Percentiles rank a stretch among this genome's conserved stretches.
Conservation (phyloP, 495 filamentous ascomycete species). For the Thozetella sp. region DNA sequence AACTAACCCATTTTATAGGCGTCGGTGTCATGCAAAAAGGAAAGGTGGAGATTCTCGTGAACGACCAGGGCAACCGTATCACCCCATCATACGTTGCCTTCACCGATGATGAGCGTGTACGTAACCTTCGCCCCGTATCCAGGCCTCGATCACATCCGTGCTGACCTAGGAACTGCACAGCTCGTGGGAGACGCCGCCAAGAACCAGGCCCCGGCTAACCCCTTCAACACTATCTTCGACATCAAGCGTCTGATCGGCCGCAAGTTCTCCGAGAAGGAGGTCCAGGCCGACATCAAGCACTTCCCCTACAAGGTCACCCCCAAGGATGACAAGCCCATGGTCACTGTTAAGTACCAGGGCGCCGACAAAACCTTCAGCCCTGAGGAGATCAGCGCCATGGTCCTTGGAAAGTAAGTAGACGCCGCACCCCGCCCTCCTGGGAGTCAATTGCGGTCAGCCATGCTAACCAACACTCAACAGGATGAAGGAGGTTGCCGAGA, state of each 20-base stretch:
- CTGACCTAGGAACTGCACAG: constrained; percentile 1
- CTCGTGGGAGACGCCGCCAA: constrained; percentile 98
- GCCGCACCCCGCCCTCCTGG: neutral
- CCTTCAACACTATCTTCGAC: constrained; percentile 85
- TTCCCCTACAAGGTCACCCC: constrained; percentile 87
- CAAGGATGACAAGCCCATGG: constrained; percentile 80
- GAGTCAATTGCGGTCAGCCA: too few relatives aligned
- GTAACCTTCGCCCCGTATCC: neutral
- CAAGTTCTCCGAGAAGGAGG: constrained; percentile 84
- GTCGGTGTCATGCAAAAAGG: constrained; percentile 99
- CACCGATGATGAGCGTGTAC: constrained; percentile 85
- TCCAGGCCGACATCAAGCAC: constrained; percentile 84
- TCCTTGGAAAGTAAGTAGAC: constrained; percentile 64
- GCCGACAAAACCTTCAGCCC: constrained; percentile 77
- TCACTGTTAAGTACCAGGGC: constrained; percentile 78
- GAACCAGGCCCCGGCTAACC: constrained; percentile 98
- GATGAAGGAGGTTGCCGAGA: constrained; percentile 97
- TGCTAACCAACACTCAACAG: constrained; percentile 14
- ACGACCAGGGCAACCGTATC: constrained; percentile 94
- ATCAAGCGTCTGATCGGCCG: constrained; percentile 93
- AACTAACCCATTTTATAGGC: constrained; percentile 33
- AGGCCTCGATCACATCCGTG: neutral
- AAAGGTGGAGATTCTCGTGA: constrained; percentile 96
- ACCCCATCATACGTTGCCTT: constrained; percentile 99
- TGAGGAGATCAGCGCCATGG: constrained; percentile 86